phyloP scores from a whole-genome alignment of 345 rosid species.

The Odontarrhena argentea region DNA sequence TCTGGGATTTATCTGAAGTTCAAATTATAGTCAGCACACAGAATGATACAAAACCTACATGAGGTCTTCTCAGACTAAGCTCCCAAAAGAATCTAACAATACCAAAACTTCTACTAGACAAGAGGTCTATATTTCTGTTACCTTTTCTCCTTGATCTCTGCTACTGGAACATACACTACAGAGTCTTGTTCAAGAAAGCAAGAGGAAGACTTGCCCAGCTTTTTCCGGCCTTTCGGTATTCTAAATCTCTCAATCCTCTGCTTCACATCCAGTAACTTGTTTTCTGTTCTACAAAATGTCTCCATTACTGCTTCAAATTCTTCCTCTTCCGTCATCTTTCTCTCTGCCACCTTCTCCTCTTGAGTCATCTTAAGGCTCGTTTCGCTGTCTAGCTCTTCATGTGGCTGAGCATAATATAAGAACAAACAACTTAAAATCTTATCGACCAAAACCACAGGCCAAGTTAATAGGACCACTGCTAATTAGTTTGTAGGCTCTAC shows the following conservation, averaged over 20 bases:
- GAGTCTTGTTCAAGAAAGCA: conserved; percentile 45
- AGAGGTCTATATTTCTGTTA: not conserved
- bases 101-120: conserved; percentile 32
- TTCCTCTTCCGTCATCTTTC: conserved; percentile 40
- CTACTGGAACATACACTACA: conserved; percentile 70
- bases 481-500: not conserved
- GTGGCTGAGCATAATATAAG: conserved; percentile 19
- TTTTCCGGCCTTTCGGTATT: conserved; percentile 43
- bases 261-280: conserved; percentile 55
- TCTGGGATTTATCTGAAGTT: conserved; percentile 1
- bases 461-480: not conserved
- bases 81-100: conserved; percentile 27
- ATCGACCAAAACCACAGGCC: not conserved
- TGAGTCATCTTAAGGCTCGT: conserved; percentile 4
- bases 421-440: not conserved
- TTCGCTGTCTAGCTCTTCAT: conserved; percentile 22
- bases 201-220: conserved; percentile 47
- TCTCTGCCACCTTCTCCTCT: conserved; percentile 35
- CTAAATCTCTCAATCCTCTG: conserved; percentile 44
- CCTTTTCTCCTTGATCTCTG: conserved; percentile 62
- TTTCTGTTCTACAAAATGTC: conserved; percentile 59
- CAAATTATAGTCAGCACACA: conserved; percentile 13
- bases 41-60: conserved; percentile 21
- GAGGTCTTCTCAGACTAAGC: conserved; percentile 13
- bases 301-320: conserved; percentile 66